Evolutionary conservation across 345 rosid genomes (phyloP).

Genomic region (Acer saccharum): DNA sequence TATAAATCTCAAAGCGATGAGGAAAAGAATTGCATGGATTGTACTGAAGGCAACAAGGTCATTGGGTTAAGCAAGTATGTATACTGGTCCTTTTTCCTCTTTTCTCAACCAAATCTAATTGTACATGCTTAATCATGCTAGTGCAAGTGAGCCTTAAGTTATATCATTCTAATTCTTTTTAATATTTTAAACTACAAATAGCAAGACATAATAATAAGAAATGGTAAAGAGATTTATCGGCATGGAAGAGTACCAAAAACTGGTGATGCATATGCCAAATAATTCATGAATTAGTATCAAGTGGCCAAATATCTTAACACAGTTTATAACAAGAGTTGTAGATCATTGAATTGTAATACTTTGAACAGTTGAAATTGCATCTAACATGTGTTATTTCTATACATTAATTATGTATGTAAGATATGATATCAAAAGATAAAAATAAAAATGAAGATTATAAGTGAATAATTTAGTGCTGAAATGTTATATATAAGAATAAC

Average conservation of each 20-base stretch:
- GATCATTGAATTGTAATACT: background rate
- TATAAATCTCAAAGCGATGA: no score
- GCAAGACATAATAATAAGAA: background rate
- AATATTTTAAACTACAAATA: background rate
- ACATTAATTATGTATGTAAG: background rate
- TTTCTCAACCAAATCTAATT: no score
- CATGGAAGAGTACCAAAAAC: background rate
- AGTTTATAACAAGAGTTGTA: no score
- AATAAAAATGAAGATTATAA: background rate
- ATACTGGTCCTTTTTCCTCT: no score
- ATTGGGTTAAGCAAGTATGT: no score
- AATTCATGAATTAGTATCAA: background rate
- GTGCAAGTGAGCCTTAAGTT: no score
- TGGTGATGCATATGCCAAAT: background rate
- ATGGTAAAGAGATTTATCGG: background rate
- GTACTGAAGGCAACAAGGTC: no score
- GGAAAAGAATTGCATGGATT: no score
- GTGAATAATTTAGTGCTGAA: background rate
- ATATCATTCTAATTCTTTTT: no score
- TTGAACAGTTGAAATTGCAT: background rate
- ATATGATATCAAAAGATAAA: background rate
- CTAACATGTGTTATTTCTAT: background rate
- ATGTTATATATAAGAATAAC: constrained; percentile 2
- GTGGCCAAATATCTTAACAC: no score
- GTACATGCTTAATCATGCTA: no score